Evolutionary conservation across 2,329 filamentous ascomycete genomes (phyloP).

Genomic region (Polytolypa hystricis): DNA sequence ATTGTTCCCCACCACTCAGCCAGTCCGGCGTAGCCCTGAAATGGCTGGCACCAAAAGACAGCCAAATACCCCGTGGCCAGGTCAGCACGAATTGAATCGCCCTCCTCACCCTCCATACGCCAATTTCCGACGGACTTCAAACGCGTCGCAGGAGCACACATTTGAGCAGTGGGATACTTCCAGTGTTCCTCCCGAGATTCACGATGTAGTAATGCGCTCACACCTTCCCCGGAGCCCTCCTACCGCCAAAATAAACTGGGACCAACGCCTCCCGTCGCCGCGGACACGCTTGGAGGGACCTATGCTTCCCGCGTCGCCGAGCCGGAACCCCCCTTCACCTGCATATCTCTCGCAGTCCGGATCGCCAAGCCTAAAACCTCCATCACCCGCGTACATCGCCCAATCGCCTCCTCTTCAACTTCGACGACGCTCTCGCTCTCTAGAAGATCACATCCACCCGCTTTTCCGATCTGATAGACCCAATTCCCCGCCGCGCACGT

Average conservation of each 20-base stretch:
- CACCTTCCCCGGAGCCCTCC: too few species aligned
- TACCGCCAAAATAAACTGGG: too few species aligned
- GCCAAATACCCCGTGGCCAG: too few species aligned
- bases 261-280: too few species aligned
- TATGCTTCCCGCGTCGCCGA: constrained; percentile 4
- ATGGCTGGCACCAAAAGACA: too few species aligned
- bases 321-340: background rate
- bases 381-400: background rate
- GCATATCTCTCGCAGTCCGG: background rate
- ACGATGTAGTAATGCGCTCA: constrained; percentile 2
- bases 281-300: background rate
- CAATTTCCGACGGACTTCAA: too few species aligned
- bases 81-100: too few species aligned
- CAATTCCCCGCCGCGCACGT: background rate
- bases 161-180: constrained; percentile 8
- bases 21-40: too few species aligned
- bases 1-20: too few species aligned
- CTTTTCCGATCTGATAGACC: constrained; percentile 5
- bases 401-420: background rate
- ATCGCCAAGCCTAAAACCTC: background rate
- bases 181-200: constrained; percentile 6
- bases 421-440: constrained; percentile 2
- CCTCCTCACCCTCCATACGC: too few species aligned
- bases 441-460: constrained; percentile 6
- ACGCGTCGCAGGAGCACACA: constrained; percentile 1